A percentile compares a stretch with the other conserved stretches of the same genome.
Evolutionary conservation across 2,329 filamentous ascomycete genomes (phyloP).

Genomic region (Geosmithia putterillii): DNA sequence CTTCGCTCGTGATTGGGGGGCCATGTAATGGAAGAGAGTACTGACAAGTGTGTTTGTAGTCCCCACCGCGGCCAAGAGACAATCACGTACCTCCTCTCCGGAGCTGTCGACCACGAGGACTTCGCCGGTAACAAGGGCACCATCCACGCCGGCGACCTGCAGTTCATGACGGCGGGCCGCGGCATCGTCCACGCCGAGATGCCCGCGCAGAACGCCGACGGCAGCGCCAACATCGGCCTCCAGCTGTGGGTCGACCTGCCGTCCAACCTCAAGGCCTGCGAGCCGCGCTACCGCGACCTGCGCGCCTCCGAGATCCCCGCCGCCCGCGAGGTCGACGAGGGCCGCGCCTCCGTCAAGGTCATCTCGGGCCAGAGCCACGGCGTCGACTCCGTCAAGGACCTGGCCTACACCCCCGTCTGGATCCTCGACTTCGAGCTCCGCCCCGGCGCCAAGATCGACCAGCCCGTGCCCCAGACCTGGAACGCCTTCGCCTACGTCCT

Average conservation of each 20-base stretch:
- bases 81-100: slow-evolving; percentile 81
- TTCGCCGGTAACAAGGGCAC: slow-evolving; percentile 79
- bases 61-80: slow-evolving; percentile 71
- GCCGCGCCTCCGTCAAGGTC: slow-evolving; percentile 71
- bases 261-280: slow-evolving; percentile 67
- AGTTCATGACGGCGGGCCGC: slow-evolving; percentile 92
- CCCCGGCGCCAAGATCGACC: slow-evolving; percentile 66
- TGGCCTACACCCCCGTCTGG: slow-evolving; percentile 98
- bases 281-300: slow-evolving; percentile 85
- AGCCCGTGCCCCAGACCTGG: slow-evolving; percentile 69
- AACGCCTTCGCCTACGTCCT: slow-evolving; percentile 84
- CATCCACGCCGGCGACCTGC: slow-evolving; percentile 76
- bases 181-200: slow-evolving; percentile 96
- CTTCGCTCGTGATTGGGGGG: no score
- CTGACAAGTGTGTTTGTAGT: slow-evolving; percentile 8
- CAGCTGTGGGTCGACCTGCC: slow-evolving; percentile 96
- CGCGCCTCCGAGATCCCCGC: slow-evolving; percentile 65
- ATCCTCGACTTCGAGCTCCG: slow-evolving; percentile 71
- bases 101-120: slow-evolving; percentile 83
- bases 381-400: slow-evolving; percentile 74
- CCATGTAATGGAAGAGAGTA: no score
- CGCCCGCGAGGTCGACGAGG: slow-evolving; percentile 53
- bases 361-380: slow-evolving; percentile 79
- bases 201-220: slow-evolving; percentile 68
- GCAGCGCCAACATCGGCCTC: slow-evolving; percentile 69